Base-by-base conservation (phyloP, 805 yeast genomes). In the Yarrowia alimentaria region DNA sequence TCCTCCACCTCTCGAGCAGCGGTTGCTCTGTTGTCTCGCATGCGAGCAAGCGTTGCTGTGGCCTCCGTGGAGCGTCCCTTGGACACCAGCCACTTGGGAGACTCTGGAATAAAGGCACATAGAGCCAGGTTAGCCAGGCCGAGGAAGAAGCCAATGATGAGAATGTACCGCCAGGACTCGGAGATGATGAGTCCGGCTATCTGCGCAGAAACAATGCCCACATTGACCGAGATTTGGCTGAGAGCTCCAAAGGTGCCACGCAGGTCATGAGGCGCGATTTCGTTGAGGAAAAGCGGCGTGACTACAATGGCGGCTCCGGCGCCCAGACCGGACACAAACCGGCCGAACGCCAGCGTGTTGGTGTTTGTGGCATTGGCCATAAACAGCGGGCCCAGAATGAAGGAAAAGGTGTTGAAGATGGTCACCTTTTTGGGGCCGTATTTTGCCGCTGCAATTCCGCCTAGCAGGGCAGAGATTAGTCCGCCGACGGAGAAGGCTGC, bases 281-380 rank as follows among this genome's bases (percentile, higher is more conserved):
- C 95, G 62, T 81, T 83, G 59, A 93, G 79, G 57, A 79, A 81
- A 54, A 93, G 65, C 0, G 98, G 95, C 0, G 89, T 83, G 13
- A 85, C 80, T 3, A 93, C 98, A 53, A 93, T 76, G 1, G 91
- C 83, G 10, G 81, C 72, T 4, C 99, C 99, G 6, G 96, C 94
- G 1, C 85, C 95, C 2, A 88, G 42, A 0, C 99, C 99, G 14
- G 86, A 77, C 4, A 86, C 58, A 51, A 88, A 74, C 53, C 99
- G 74, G 0, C 97, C 97, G 11, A 77, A 4, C 10, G 79, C 60
- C 55, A 91, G 64, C 1, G 61, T 55, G 3, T 45, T 4, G 54
- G 75, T 76, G 9, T 69, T 59, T 38, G 72, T 67, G 5, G 85
- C 70, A 6, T 68, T 54, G 11, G 80, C 78, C 63, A 84, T 80